phyloP scores from a whole-genome alignment of 2,329 filamentous ascomycete genomes.

The Colletotrichum siamense region DNA sequence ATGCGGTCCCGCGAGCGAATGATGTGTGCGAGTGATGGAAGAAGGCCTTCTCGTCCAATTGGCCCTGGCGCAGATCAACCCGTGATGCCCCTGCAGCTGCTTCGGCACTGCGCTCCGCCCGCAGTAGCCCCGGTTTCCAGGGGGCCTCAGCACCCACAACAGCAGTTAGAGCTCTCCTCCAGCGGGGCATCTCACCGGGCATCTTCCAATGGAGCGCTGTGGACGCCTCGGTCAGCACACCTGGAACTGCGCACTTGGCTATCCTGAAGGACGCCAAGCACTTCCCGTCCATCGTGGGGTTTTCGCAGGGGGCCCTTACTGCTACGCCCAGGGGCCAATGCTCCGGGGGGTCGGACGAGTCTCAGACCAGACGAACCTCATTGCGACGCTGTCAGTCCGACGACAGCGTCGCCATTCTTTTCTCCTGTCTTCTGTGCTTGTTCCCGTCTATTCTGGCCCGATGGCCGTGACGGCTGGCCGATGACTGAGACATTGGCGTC shows the following conservation, averaged over 20 bases:
- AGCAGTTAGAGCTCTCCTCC: neutral
- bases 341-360: slow-evolving; percentile 8
- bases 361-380: slow-evolving; percentile 16
- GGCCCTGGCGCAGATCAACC: slow-evolving; percentile 11
- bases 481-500: neutral
- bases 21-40: neutral
- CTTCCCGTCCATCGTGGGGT: slow-evolving; percentile 5
- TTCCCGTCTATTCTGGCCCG: neutral
- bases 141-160: neutral
- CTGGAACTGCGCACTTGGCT: neutral
- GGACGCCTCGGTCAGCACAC: neutral
- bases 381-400: neutral
- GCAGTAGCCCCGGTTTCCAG: slow-evolving; percentile 12
- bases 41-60: neutral
- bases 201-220: neutral
- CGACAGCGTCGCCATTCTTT: neutral
- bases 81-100: neutral
- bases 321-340: neutral
- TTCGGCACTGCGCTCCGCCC: neutral
- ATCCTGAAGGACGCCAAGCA: neutral
- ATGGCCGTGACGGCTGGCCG: neutral
- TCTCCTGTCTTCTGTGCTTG: neutral
- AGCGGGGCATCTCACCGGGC: neutral
- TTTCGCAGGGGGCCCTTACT: neutral
- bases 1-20: neutral